A percentile compares a stretch with the other conserved stretches of the same genome.
Evolutionary conservation across 805 yeast genomes (phyloP).

Genomic region (Vanderwaltozyma polyspora): DNA sequence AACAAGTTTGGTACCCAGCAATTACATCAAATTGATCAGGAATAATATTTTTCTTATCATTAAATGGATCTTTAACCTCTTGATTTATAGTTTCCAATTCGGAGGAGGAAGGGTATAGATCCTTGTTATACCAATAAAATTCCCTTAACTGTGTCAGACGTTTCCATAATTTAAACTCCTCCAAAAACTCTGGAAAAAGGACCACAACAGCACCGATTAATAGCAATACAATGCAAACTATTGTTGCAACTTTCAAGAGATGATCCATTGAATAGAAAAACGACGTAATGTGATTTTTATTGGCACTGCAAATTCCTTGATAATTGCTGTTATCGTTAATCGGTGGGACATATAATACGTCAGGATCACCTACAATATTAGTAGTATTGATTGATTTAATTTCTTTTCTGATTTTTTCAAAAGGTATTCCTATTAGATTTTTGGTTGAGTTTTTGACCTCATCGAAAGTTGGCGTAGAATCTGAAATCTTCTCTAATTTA

Average conservation of each 20-base stretch:
- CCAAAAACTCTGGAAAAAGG: conserved; percentile 33
- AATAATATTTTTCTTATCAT: neutral
- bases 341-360: conserved; percentile 33
- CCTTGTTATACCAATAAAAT: neutral
- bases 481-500: conserved; percentile 40
- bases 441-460: conserved; percentile 51
- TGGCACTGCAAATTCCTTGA: conserved; percentile 31
- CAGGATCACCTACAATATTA: conserved; percentile 10
- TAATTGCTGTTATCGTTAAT: conserved; percentile 8
- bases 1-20: conserved; percentile 12
- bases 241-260: conserved; percentile 28
- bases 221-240: conserved; percentile 31
- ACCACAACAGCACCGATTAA: conserved; percentile 32
- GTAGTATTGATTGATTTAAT: conserved; percentile 28
- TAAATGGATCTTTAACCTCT: neutral
- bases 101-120: neutral
- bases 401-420: conserved; percentile 35
- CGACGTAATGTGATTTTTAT: conserved; percentile 29
- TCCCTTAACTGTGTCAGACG: conserved; percentile 19
- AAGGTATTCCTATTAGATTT: conserved; percentile 46
- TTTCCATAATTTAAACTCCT: conserved; percentile 40
- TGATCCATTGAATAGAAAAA: conserved; percentile 27
- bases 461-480: conserved; percentile 53
- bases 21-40: conserved; percentile 9
- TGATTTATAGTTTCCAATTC: neutral